phyloP scores from a whole-genome alignment of 139 green algal species.

The Parachlorella kessleri region DNA sequence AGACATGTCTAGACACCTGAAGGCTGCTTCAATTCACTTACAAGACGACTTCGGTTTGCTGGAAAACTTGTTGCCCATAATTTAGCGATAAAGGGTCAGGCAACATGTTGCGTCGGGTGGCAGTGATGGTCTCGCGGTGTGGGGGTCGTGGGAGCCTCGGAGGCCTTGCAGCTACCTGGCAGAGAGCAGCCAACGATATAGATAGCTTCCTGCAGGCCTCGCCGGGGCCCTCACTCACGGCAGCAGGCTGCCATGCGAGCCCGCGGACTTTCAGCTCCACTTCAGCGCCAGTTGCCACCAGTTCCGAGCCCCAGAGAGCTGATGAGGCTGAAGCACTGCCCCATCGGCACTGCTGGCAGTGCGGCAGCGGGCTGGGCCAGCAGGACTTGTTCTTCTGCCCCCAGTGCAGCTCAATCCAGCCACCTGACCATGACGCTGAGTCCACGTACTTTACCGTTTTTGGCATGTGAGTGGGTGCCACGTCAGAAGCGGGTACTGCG shows the following conservation, averaged over 20 bases:
- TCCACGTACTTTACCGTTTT: slow-evolving; percentile 26
- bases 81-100: too few relatives aligned
- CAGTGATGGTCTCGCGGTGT: too few relatives aligned
- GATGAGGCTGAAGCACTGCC: not conserved
- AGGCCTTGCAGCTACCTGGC: not conserved
- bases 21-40: too few relatives aligned
- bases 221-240: too few relatives aligned
- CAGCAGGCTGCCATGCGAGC: too few relatives aligned
- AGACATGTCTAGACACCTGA: too few relatives aligned
- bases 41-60: too few relatives aligned
- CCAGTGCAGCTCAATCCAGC: slow-evolving; percentile 4
- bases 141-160: too few relatives aligned
- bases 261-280: too few relatives aligned
- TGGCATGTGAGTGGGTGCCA: slow-evolving; percentile 38
- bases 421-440: slow-evolving; percentile 7
- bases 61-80: too few relatives aligned
- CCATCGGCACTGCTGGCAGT: slow-evolving; percentile 30
- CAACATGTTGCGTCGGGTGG: too few relatives aligned
- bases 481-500: too few relatives aligned
- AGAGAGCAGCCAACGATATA: not conserved
- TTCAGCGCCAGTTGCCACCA: not conserved
- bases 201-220: not conserved
- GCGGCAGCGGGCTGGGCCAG: not conserved
- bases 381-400: slow-evolving; percentile 12
- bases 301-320: not conserved